Conservation (phyloP, 768 basidiomycete genomes). For the Kondoa subrosea region DNA sequence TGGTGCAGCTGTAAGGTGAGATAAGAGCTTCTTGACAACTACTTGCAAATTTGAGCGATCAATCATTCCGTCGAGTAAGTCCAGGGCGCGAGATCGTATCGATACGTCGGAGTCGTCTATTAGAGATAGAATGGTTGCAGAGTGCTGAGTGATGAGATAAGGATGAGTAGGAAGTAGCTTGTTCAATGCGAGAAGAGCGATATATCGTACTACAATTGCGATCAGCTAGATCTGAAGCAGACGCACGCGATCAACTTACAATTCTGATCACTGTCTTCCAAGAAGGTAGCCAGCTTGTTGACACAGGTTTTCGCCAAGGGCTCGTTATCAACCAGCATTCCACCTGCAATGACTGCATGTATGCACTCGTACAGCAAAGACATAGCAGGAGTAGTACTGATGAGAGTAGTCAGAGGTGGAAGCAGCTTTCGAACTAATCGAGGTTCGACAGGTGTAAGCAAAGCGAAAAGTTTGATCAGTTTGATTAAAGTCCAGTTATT, state of each 20-base stretch:
- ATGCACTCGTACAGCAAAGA: constrained; percentile 96
- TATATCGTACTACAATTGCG: constrained; percentile 72
- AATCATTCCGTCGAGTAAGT: constrained; percentile 86
- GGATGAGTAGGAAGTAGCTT: constrained; percentile 68
- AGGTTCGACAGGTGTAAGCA: constrained; percentile 75
- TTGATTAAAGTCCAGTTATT: constrained; percentile 99
- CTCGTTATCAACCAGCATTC: constrained; percentile 56
- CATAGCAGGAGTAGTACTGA: constrained; percentile 85
- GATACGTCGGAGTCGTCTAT: constrained; percentile 86
- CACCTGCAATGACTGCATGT: constrained; percentile 90
- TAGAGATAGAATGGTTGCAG: constrained; percentile 74
- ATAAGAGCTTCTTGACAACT: constrained; percentile 73
- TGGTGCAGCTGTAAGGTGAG: constrained; percentile 45
- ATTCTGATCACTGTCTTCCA: constrained; percentile 88
- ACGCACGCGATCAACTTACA: constrained; percentile 44
- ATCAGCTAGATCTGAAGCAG: neutral
- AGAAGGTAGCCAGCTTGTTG: constrained; percentile 78
- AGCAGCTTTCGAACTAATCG: constrained; percentile 86
- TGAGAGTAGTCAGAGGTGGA: constrained; percentile 83
- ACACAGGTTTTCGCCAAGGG: constrained; percentile 72
- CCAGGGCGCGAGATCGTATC: constrained; percentile 87
- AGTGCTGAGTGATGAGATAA: constrained; percentile 74
- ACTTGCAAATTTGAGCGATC: constrained; percentile 67
- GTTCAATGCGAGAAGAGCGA: constrained; percentile 80
- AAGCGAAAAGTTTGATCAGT: constrained; percentile 89